These are phyloP conservation scores for Fimicolochytrium jonesii DNA, from an alignment of 192 early-diverging fungal species.

Conservation along the genomic window DNA sequence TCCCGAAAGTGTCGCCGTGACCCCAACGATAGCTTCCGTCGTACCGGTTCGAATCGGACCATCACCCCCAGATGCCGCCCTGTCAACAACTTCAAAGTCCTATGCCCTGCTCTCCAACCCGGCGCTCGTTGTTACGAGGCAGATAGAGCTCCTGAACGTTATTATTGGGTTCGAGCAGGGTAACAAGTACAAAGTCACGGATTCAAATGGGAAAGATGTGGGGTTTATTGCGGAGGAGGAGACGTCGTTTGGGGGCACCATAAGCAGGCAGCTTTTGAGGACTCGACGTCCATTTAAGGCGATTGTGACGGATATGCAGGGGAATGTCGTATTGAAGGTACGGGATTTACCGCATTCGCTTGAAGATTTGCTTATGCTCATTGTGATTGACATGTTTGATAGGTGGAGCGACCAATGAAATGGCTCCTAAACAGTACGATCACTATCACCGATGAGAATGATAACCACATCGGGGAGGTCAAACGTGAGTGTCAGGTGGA, in stretches of 20 bases:
- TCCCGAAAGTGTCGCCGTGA: constrained; percentile 8
- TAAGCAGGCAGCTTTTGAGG: constrained; percentile 67
- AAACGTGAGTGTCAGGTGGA: no score
- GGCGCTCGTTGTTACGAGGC: constrained; percentile 63
- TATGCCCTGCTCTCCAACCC: constrained; percentile 41
- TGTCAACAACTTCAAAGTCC: constrained; percentile 15
- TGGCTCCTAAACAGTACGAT: constrained; percentile 73
- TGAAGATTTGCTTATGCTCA: no score
- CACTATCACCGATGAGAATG: constrained; percentile 57
- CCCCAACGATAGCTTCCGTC: no score
- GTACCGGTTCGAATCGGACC: constrained; percentile 1
- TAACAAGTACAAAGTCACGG: constrained; percentile 78
- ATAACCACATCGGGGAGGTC: constrained; percentile 71
- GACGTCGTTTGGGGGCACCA: constrained; percentile 46
- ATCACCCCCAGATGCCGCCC: constrained; percentile 9
- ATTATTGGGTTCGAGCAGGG: constrained; percentile 78
- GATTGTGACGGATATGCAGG: constrained; percentile 63
- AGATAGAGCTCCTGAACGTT: constrained; percentile 84
- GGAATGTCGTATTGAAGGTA: constrained; percentile 68
- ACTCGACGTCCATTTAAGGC: constrained; percentile 76
- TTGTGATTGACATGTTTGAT: no score
- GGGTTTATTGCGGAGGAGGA: constrained; percentile 83
- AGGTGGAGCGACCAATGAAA: constrained; percentile 59
- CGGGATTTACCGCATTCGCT: neutral
- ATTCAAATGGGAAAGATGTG: constrained; percentile 46